A percentile compares a stretch with the other conserved stretches of the same genome.
Conservation (phyloP, 1,284 basidiomycete species). For the Naganishia sp. region DNA sequence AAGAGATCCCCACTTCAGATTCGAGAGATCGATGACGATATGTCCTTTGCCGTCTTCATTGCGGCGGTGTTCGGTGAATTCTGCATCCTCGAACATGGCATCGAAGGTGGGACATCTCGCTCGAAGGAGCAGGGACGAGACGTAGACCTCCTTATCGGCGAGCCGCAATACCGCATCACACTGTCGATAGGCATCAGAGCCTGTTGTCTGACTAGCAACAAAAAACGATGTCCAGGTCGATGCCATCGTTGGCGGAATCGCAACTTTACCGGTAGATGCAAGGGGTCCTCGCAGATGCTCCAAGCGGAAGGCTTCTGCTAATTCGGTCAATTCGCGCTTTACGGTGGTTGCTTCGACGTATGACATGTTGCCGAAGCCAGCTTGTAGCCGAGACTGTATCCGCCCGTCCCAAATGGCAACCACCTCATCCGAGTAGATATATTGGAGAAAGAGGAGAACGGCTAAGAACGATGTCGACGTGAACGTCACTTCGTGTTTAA, state of each 20-base stretch:
- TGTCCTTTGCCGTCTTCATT: slow-evolving; percentile 57
- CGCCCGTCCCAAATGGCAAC: slow-evolving; percentile 83
- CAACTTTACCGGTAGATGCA: slow-evolving; percentile 45
- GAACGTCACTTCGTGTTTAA: slow-evolving; percentile 29
- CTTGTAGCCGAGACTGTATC: slow-evolving; percentile 60
- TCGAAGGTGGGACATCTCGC: slow-evolving; percentile 83
- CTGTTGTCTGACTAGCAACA: slow-evolving; percentile 44
- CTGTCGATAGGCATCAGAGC: slow-evolving; percentile 32
- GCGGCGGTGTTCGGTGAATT: slow-evolving; percentile 73
- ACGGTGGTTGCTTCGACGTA: slow-evolving; percentile 58
- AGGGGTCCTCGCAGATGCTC: slow-evolving; percentile 46
- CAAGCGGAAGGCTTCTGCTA: slow-evolving; percentile 60
- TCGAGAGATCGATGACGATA: slow-evolving; percentile 69
- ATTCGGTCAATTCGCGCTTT: slow-evolving; percentile 64
- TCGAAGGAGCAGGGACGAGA: slow-evolving; percentile 75
- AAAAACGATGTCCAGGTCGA: slow-evolving; percentile 52
- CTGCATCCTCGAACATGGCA: slow-evolving; percentile 78
- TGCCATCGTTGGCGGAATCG: slow-evolving; percentile 44
- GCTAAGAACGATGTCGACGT: slow-evolving; percentile 58
- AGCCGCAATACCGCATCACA: slow-evolving; percentile 75
- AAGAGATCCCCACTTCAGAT: slow-evolving; percentile 75
- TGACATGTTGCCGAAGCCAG: slow-evolving; percentile 49
- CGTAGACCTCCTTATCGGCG: slow-evolving; percentile 66
- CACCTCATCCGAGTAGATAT: slow-evolving; percentile 83
- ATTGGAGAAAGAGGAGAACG: slow-evolving; percentile 75